Evolutionary conservation across 306 rosid species (phyloP), one percentile per base, ranked within the genome.

Genomic region (Lupinus albus): DNA sequence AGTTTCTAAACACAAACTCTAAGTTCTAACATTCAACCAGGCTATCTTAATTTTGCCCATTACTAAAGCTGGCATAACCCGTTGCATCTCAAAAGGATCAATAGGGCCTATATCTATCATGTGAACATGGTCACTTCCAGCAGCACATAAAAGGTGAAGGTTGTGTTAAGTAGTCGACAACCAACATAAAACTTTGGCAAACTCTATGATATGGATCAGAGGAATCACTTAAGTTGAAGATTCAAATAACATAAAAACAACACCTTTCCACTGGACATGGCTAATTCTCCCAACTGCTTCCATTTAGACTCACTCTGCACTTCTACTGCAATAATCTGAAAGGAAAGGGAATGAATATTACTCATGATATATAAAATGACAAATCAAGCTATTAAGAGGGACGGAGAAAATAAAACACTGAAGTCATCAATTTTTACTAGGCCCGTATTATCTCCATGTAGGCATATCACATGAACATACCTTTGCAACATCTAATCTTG

Each of bases 251-350:
- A 57, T 28, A 39, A 16, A 64, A 54, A 76, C n/a, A 55, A 16
- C 51, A 90, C 99, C 92, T 85, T 88, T 79, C 99, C 99, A 44
- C 82, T 56, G 55, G 99, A 93, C 99, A 93, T 93, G 4, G 99
- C 97, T 76, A 93, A 81, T 81, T 90, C 99, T 76, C 97, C 99
- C 79, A 93, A 80, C 87, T 90, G 99, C 91, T 88, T 93, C 99
- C 99, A 93, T 83, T 93, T 93, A 66, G 97, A 71, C 75, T 93
- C 99, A 57, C 91, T 88, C 60, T 93, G 95, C 78, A 85, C 89
- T 64, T 78, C 92, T 50, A 77, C 47, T 41, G 96, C 99, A 82
- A 93, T 90, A 75, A 79, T 77, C 99, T 93, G 82, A 66, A 73
- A 54, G 13, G 35, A 60, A 55, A 58, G 50, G 46, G 74, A n/a